These are phyloP conservation scores for Daldinia loculata DNA, from an alignment of 495 filamentous ascomycete species.

Conservation along the genomic window DNA sequence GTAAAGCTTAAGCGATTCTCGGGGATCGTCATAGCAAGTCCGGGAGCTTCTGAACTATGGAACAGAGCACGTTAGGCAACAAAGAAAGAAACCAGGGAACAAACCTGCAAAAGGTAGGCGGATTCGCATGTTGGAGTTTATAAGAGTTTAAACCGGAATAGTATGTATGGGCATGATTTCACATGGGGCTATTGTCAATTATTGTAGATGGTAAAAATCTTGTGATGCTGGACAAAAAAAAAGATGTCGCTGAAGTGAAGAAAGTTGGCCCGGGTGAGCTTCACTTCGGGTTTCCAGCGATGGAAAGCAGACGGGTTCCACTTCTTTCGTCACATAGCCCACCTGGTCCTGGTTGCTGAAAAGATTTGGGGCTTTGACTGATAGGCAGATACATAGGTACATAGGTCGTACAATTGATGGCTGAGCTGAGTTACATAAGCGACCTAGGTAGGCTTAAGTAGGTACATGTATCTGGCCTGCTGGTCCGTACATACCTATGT, in stretches of 20 bases:
- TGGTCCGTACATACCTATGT: no score
- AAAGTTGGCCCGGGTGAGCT: conserved; percentile 27
- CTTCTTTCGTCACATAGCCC: conserved; percentile 29
- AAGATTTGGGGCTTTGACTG: conserved; percentile 7
- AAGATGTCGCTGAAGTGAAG: not conserved
- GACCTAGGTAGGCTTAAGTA: not conserved
- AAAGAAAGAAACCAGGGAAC: conserved; percentile 17
- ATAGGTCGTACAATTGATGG: not conserved
- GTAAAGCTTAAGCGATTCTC: conserved; percentile 6
- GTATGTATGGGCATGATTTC: conserved; percentile 43
- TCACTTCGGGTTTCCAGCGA: conserved; percentile 19
- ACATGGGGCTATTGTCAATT: not conserved
- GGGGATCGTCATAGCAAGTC: conserved; percentile 11
- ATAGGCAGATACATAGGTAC: not conserved
- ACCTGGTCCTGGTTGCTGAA: not conserved
- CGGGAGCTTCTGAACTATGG: not conserved
- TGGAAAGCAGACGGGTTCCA: conserved; percentile 9
- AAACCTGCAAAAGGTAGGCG: conserved; percentile 70
- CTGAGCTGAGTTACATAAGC: conserved; percentile 24
- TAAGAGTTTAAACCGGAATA: conserved; percentile 12
- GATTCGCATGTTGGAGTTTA: conserved; percentile 46
- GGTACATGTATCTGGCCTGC: no score
- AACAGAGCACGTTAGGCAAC: not conserved
- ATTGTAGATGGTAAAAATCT: not conserved
- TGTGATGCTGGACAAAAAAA: not conserved